Percentiles rank a stretch among this genome's conserved stretches.
phyloP scores from a whole-genome alignment of 2,329 filamentous ascomycete species.

The Hypoxylon sp. region DNA sequence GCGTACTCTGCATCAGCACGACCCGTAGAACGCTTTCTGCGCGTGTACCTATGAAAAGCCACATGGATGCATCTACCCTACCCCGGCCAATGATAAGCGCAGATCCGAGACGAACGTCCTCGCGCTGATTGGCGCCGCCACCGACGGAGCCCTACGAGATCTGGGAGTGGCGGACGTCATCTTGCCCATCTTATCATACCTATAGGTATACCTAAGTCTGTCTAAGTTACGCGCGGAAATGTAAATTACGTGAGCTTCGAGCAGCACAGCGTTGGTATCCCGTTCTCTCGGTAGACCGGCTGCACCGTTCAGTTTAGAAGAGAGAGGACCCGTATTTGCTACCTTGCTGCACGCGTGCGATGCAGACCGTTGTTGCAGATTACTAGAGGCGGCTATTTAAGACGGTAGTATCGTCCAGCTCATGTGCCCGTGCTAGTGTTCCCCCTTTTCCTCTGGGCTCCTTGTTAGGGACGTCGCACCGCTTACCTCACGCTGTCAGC shows the following conservation, averaged over 20 bases:
- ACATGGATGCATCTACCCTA: slow-evolving; percentile 1
- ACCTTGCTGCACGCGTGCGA: background rate
- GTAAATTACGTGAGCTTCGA: slow-evolving; percentile 34
- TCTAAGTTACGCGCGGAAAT: background rate
- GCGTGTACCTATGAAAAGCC: background rate
- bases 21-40: background rate
- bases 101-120: background rate
- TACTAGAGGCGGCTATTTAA: slow-evolving; percentile 18
- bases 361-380: background rate
- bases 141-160: slow-evolving; percentile 6
- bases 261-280: background rate
- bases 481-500: background rate
- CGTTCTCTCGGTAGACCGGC: slow-evolving; percentile 3
- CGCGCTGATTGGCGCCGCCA: slow-evolving; percentile 24
- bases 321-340: background rate
- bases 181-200: background rate
- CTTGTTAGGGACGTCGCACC: slow-evolving; percentile 14
- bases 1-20: slow-evolving; percentile 19
- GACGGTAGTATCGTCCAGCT: slow-evolving; percentile 1
- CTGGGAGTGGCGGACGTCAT: slow-evolving; percentile 15
- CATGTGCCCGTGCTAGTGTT: background rate
- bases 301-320: background rate
- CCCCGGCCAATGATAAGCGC: slow-evolving; percentile 28
- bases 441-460: background rate
- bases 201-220: slow-evolving; percentile 16